Conservation (phyloP, 2,329 filamentous ascomycete genomes). For the Epichloe sylvatica region DNA sequence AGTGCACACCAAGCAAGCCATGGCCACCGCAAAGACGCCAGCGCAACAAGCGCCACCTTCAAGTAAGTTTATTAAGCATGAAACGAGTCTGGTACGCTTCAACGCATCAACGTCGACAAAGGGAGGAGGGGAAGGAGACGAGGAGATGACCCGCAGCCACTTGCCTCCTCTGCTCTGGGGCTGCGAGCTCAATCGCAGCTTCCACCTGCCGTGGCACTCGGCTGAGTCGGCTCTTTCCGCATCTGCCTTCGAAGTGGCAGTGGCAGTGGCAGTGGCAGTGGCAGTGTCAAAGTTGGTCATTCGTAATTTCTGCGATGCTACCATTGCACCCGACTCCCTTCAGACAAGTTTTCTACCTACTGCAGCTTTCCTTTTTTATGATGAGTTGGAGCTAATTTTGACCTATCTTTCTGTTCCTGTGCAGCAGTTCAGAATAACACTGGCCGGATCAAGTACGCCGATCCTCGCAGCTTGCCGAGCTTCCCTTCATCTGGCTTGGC, state of each 20-base stretch:
- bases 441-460: conserved; percentile 53
- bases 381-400: not conserved
- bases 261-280: not conserved
- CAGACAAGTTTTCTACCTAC: not conserved
- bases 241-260: not conserved
- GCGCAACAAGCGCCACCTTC: conserved; percentile 5
- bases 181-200: not conserved
- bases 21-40: conserved; percentile 6
- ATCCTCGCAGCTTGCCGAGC: conserved; percentile 58
- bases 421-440: conserved; percentile 11
- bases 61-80: conserved; percentile 3
- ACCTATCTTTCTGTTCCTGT: not conserved
- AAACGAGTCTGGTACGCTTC: not conserved
- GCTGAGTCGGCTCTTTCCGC: not conserved
- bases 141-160: not conserved
- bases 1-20: not conserved
- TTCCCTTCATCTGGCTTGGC: conserved; percentile 54
- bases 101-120: too few relatives aligned
- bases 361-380: not conserved
- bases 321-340: not conserved
- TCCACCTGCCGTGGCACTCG: too few relatives aligned
- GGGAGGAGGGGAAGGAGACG: not conserved
- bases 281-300: not conserved
- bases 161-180: not conserved
- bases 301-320: not conserved